Base-by-base conservation (phyloP, 2,329 filamentous ascomycete genomes). In the Botrytis aclada region DNA sequence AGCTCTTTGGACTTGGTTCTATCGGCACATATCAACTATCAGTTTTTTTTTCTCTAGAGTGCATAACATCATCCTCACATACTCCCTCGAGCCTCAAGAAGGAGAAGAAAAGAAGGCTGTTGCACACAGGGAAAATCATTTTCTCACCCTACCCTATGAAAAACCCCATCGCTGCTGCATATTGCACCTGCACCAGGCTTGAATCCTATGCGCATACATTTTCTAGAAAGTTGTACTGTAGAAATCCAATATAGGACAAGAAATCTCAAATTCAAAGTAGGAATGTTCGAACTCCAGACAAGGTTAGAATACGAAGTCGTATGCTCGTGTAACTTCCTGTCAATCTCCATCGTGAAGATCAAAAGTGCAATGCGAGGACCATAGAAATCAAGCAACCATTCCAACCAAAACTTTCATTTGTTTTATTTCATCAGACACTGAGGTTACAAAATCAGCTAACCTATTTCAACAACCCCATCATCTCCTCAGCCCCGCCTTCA, bases 11-110 rank as follows among this genome's bases (percentile, higher is more conserved):
- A 54, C 14, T 54, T n/a, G 9, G 12, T 54, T 56, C 16, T 56
- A 0, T 18, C 51, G 6, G n/a, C 7, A 14, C 14, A 8, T 18
- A 29, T 56, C 14, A 18, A 56, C 14, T 4, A 54, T 54, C 1
- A 4, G 14, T 29, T 9, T 2, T 3, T 2, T 3, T 8, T 4
- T 9, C n/a, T 29, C n/a, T 29, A 2, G 3, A 18, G 1, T 32
- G 6, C n/a, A 16, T 32, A 18, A 18, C 14, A 16, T 4, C n/a
- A 56, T 6, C 14, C 51, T 29, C 7, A 8, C 14, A 18, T 18
- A 18, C 12, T 56, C 14, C 51, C 5, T 54, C 51, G 25, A 54
- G 6, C 25, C 47, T 4, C 5, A 54, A 16, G 4, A n/a, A 14
- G 4, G 29, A 16, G 4, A n/a, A 14, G 4, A 45, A 22, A 45